Evolutionary conservation across 202 grass and related monocot genomes (phyloP).

Genomic region (Eragrostis tef): DNA sequence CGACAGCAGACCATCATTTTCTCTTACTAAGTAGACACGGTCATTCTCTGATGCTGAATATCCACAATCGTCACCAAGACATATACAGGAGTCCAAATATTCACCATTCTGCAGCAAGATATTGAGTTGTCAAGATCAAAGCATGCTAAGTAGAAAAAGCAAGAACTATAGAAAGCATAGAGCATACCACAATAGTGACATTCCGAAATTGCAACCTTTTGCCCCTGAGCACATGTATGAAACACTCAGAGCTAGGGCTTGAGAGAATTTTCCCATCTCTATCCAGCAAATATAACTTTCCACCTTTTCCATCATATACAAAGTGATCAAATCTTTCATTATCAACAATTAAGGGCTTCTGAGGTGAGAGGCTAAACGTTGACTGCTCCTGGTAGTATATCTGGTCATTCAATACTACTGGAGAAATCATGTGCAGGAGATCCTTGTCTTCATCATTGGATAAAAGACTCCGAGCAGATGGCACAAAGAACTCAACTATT

Average conservation of each 20-base stretch:
- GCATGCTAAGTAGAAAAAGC: constrained; percentile 34
- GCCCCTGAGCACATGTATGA: constrained; percentile 76
- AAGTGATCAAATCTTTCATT: constrained; percentile 85
- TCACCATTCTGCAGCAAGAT: constrained; percentile 74
- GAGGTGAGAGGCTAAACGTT: constrained; percentile 73
- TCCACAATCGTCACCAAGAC: constrained; percentile 74
- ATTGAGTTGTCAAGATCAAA: constrained; percentile 42
- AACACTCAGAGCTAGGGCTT: constrained; percentile 65
- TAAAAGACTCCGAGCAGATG: constrained; percentile 72
- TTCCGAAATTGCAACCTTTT: constrained; percentile 86
- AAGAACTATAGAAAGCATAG: constrained; percentile 43
- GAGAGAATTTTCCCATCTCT: constrained; percentile 67
- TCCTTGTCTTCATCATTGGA: constrained; percentile 85
- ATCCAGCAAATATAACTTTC: constrained; percentile 85
- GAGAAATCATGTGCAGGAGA: constrained; percentile 60
- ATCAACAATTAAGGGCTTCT: constrained; percentile 88
- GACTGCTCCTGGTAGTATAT: constrained; percentile 72
- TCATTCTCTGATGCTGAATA: constrained; percentile 90
- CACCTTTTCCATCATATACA: constrained; percentile 93
- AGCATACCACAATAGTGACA: constrained; percentile 89
- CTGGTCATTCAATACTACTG: constrained; percentile 71
- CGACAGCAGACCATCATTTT: constrained; percentile 43
- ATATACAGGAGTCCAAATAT: constrained; percentile 91
- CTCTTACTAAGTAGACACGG: constrained; percentile 67
- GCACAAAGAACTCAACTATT: constrained; percentile 89